Percentiles rank a stretch among this genome's conserved stretches.
These are phyloP conservation scores for Myxozyma neglecta DNA, from an alignment of 805 yeast genomes.

Conservation along the genomic window DNA sequence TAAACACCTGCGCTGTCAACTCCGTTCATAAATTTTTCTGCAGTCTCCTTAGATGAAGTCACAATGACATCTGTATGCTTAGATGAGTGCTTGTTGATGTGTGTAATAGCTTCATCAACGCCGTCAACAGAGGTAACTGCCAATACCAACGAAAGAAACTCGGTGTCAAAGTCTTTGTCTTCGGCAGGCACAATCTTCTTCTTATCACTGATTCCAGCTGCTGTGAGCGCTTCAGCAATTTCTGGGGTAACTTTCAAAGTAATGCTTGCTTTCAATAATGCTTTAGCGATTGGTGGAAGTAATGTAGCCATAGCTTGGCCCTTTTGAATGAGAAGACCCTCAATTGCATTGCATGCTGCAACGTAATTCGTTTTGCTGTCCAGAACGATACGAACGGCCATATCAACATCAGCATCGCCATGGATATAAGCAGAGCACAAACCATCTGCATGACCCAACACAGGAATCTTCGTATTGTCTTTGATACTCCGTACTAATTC, in stretches of 20 bases:
- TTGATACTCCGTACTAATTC: constrained; percentile 85
- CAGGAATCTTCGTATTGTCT: constrained; percentile 88
- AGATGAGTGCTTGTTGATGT: constrained; percentile 88
- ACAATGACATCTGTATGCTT: constrained; percentile 93
- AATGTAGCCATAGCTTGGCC: constrained; percentile 43
- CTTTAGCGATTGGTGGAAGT: constrained; percentile 35
- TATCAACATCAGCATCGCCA: constrained; percentile 68
- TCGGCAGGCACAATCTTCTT: constrained; percentile 46
- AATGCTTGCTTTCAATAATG: constrained; percentile 65
- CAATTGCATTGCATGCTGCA: constrained; percentile 98
- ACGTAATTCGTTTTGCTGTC: constrained; percentile 96
- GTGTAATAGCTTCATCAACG: constrained; percentile 72
- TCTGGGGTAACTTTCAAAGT: constrained; percentile 66
- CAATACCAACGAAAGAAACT: constrained; percentile 78
- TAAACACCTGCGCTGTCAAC: constrained; percentile 95
- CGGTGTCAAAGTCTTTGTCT: constrained; percentile 74
- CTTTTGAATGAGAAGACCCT: constrained; percentile 70
- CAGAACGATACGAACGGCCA: constrained; percentile 71
- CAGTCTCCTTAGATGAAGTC: constrained; percentile 68
- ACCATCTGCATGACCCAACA: constrained; percentile 98
- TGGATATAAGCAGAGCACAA: constrained; percentile 87
- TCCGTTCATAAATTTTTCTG: constrained; percentile 76
- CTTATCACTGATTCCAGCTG: constrained; percentile 33
- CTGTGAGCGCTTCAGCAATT: constrained; percentile 34
- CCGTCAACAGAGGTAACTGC: constrained; percentile 65